Evolutionary conservation across 139 green algal genomes (phyloP), one percentile per base, ranked within the genome.

Genomic region (Picochlorum sp.): DNA sequence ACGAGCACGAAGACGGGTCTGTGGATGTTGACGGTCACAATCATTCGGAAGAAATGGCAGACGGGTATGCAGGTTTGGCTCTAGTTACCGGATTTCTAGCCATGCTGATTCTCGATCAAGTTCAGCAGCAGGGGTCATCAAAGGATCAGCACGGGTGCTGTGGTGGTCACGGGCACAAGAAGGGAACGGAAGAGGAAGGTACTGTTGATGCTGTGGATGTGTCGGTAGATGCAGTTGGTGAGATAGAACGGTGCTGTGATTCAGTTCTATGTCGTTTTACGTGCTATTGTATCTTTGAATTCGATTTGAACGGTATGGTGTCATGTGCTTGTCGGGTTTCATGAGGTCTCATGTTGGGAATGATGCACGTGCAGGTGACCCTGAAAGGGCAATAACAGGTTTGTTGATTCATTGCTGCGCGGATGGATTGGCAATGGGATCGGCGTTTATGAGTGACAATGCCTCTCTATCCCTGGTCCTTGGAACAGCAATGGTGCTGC

Each of bases 351-450:
- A n/a, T n/a, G n/a, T n/a, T n/a, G n/a, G n/a, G n/a, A n/a, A n/a
- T n/a, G n/a, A n/a, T n/a, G n/a, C n/a, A n/a, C n/a, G n/a, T 47
- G 18, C 20, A 24, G 18, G 39, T 47, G 18, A n/a, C 18, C 39
- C 39, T 26, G 44, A 31, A 24, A 33, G 45, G 33, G 73, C 73
- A 7, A 53, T 81, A 12, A 43, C 63, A 18, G 73, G 73, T 7
- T 64, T 81, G 50, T n/a, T 81, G 20, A 59, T 81, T 16, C 73
- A 81, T 54, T 81, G 69, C 33, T 63, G 55, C 5, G 73, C 78
- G 20, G 78, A 87, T 53, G 79, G 79, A 13, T 29, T 87, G 41
- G 79, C 79, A 36, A 59, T 87, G 37, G 79, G 79, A 2, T 69
- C 77, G 2, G 71, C 79, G 3, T 72, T 66, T 41, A 53, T 85